Evolutionary conservation across 2,329 filamentous ascomycete species (phyloP).

Genomic region (Verticillium longisporum): DNA sequence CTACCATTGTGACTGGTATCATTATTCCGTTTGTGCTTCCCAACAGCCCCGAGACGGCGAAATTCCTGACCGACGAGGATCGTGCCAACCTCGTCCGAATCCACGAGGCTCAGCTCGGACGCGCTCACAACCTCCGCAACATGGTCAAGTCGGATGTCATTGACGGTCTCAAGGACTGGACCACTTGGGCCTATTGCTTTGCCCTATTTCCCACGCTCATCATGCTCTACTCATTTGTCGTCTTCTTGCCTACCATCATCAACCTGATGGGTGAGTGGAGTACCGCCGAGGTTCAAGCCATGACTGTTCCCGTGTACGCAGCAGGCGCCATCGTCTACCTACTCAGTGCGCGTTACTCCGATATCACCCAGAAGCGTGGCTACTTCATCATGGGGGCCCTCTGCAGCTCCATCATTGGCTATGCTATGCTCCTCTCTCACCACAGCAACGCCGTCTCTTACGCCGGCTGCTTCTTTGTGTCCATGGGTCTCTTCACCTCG

Average conservation of each 20-base stretch:
- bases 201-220: slow-evolving; percentile 56
- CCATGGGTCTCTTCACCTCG: slow-evolving; percentile 48
- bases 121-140: slow-evolving; percentile 12
- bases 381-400: slow-evolving; percentile 45
- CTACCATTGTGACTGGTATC: slow-evolving; percentile 47
- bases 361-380: slow-evolving; percentile 49
- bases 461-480: slow-evolving; percentile 55
- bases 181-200: slow-evolving; percentile 52
- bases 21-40: slow-evolving; percentile 49
- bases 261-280: slow-evolving; percentile 50
- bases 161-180: slow-evolving; percentile 55
- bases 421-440: slow-evolving; percentile 50
- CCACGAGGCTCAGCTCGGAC: slow-evolving; percentile 38
- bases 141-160: slow-evolving; percentile 44
- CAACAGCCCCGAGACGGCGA: slow-evolving; percentile 50
- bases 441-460: slow-evolving; percentile 52
- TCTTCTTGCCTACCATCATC: slow-evolving; percentile 66
- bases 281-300: slow-evolving; percentile 52
- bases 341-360: slow-evolving; percentile 47
- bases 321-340: slow-evolving; percentile 57
- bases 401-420: slow-evolving; percentile 46
- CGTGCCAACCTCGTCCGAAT: slow-evolving; percentile 44
- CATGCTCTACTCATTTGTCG: slow-evolving; percentile 62
- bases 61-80: slow-evolving; percentile 33
- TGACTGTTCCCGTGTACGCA: slow-evolving; percentile 63